Base-by-base conservation (phyloP, 164 flowering plant genomes). In the Berberis vulgaris region DNA sequence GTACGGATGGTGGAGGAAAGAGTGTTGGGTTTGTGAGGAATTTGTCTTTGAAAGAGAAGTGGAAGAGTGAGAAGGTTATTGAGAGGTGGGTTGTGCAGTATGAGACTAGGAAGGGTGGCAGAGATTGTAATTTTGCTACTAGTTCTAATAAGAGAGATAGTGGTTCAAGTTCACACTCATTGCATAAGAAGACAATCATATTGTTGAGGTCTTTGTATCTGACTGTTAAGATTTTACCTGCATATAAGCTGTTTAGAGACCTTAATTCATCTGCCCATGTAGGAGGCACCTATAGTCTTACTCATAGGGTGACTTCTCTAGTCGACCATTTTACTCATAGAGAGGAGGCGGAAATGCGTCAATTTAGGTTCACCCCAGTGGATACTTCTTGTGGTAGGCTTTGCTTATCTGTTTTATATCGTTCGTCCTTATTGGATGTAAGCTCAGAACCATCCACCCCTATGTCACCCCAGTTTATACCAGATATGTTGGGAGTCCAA, bases 401-500 rank as follows among this genome's bases (percentile, higher is more conserved):
- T 67, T 83, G 86, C 74, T 69, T 91, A 56, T 87, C 91, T 5
- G 92, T 94, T 49, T 6, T 73, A 67, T 94, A 88, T 73, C 80
- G 76, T 9, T 66, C 81, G 53, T 76, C 82, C 2, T 58, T 83
- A 5, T 78, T 77, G 38, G 92, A 87, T 67, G 49, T 88, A 60
- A 82, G 71, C 62, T 78, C 75, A 3, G 92, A 81, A 60, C 78
- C 87, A 26, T 79, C 85, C 5, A 83, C 85, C 2, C 90, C 95
- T 7, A 76, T 87, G 69, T 79, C 93, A 12, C 92, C 96, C 0
- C 81, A 79, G 46, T 77, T 94, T 63, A 91, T 94, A 45, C 67
- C 83, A 13, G 93, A 91, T 94, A 94, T 83, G 97, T 94, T 67
- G 97, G 98, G 26, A 94, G 97, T 70, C 98, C 97, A 53, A 71